Conservation (phyloP, 495 filamentous ascomycete species). For the Rhypophila decipiens region DNA sequence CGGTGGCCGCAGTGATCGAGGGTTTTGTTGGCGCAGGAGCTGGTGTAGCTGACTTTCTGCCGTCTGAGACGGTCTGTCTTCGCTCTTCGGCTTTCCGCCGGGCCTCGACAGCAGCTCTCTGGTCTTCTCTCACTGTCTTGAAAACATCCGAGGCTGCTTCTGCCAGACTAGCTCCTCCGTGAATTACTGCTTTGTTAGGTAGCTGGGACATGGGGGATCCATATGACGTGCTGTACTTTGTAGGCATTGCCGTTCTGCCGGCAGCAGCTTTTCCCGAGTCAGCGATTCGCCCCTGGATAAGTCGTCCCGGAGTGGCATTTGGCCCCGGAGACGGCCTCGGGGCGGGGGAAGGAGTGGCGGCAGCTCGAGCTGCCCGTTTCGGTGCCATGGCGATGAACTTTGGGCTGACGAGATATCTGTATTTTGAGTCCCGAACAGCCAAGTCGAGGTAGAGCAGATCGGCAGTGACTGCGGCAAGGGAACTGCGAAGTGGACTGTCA, state of each 20-base stretch:
- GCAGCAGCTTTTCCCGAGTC: background rate
- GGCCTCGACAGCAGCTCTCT: conserved; percentile 7
- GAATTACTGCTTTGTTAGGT: conserved; percentile 11
- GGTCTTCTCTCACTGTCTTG: conserved; percentile 12
- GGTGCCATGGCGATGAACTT: conserved; percentile 14
- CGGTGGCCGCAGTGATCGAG: too few species aligned
- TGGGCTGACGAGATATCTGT: background rate
- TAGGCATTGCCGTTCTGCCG: conserved; percentile 10
- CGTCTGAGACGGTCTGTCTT: too few species aligned
- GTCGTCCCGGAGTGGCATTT: background rate
- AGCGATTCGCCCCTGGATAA: background rate
- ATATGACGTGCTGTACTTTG: conserved; percentile 27
- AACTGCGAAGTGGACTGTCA: conserved; percentile 1
- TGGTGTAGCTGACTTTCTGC: too few species aligned
- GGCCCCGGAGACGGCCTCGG: background rate
- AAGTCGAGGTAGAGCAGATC: background rate
- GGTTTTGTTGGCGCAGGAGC: too few species aligned
- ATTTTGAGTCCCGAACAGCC: background rate
- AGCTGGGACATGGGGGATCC: conserved; percentile 21
- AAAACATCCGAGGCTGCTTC: conserved; percentile 13
- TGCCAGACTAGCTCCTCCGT: conserved; percentile 9
- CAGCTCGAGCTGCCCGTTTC: conserved; percentile 6
- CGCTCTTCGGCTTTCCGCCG: conserved; percentile 3
- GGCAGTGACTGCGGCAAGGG: background rate
- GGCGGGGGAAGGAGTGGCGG: background rate